A percentile compares a stretch with the other conserved stretches of the same genome.
Conservation (phyloP, 371 early-diverging fungal genomes). For the Mucor saturninus region DNA sequence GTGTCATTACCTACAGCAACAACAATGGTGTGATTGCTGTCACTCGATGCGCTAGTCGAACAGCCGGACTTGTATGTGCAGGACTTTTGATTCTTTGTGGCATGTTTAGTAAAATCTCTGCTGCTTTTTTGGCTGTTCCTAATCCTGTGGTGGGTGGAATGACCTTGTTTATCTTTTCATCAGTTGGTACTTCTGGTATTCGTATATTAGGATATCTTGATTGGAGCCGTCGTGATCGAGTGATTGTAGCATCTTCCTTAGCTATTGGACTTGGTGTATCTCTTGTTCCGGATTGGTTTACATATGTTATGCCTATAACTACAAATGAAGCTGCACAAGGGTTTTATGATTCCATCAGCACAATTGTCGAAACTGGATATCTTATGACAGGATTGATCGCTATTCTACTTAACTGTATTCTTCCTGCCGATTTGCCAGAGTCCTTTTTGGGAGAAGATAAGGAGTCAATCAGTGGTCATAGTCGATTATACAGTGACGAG, state of each 20-base stretch:
- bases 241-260: conserved; percentile 55
- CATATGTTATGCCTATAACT: conserved; percentile 50
- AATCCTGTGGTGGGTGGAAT: conserved; percentile 61
- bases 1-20: conserved; percentile 61
- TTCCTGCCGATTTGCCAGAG: conserved; percentile 36
- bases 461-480: neutral
- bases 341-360: conserved; percentile 54
- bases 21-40: conserved; percentile 69
- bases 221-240: conserved; percentile 69
- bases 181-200: conserved; percentile 64
- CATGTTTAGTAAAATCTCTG: conserved; percentile 61
- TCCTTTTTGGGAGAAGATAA: neutral
- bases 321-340: conserved; percentile 51
- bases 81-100: conserved; percentile 57
- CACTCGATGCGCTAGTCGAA: conserved; percentile 61
- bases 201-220: conserved; percentile 60
- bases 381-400: conserved; percentile 59
- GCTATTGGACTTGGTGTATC: conserved; percentile 59
- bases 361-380: conserved; percentile 60
- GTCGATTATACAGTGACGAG: neutral
- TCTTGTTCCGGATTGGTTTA: conserved; percentile 60
- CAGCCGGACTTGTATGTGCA: conserved; percentile 57
- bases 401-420: conserved; percentile 53
- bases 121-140: conserved; percentile 60
- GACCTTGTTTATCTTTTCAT: conserved; percentile 63